Evolutionary conservation across 495 filamentous ascomycete species (phyloP), one percentile per base, ranked within the genome.

Genomic region (Corynascus novoguineensis): DNA sequence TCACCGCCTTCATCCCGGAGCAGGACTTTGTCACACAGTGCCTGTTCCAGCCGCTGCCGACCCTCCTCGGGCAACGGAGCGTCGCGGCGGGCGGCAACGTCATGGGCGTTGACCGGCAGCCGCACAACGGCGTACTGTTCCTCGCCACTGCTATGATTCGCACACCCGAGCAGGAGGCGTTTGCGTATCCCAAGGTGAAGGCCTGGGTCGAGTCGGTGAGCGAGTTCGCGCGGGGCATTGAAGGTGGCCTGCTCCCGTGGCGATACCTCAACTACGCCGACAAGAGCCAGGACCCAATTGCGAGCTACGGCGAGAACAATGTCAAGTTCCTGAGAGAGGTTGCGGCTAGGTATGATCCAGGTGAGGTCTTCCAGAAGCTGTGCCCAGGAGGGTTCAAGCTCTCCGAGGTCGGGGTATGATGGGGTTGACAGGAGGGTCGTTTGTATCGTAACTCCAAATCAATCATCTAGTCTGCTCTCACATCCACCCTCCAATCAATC

Each of bases 41-140:
- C 19, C 59, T 78, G 31, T 74, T 79, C 62, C 81, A 83, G 53
- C 76, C 71, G 4, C 66, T 83, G 28, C 74, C 73, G 3, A 66
- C 47, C 21, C 50, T 65, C 6, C 72, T 73, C 27, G 71, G 71
- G 10, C 55, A 70, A 9, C 67, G 74, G 25, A 45, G 41, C 41
- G 41, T 17, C 1, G 41, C 41, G 22, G 41, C 41, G 41, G 81
- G 81, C 5, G 80, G 78, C 0, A 84, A 84, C 58, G 70, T 77
- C 5, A 64, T 85, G 15, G 82, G 82, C 4, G 58, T 84, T 0
- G 66, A 75, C 5, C 58, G 64, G 0, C 66, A 73, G 0, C 57
- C 67, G 5, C 70, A 69, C 2, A 54, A 72, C 59, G 61, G 56
- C 6, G 42, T 66, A 4, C 47, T 70, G 5, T 64, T 59, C 19